phyloP scores from a whole-genome alignment of 495 filamentous ascomycete genomes.

The Annulohypoxylon bovei region DNA sequence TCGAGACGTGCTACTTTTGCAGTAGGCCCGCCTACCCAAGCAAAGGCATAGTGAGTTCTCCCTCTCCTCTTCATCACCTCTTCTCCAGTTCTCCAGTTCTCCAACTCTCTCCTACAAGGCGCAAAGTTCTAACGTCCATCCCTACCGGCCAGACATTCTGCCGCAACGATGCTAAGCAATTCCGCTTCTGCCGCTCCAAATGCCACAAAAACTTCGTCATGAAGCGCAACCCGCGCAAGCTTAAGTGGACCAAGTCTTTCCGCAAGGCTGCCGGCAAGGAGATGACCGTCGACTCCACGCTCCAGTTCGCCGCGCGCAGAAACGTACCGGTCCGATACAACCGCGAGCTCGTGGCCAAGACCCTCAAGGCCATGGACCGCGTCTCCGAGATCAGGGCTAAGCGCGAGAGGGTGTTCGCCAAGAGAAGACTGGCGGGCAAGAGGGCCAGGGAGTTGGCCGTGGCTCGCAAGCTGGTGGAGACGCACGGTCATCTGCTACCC shows the following conservation, averaged over 20 bases:
- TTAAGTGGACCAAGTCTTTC: conserved; percentile 77
- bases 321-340: conserved; percentile 96
- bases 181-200: conserved; percentile 66
- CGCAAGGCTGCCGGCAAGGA: conserved; percentile 57
- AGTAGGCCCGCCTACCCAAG: conserved; percentile 84
- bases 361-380: conserved; percentile 90
- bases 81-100: too few species aligned
- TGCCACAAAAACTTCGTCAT: conserved; percentile 99
- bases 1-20: conserved; percentile 95
- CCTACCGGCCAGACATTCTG: conserved; percentile 51
- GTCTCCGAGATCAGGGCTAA: conserved; percentile 84
- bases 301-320: conserved; percentile 89
- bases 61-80: too few species aligned
- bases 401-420: conserved; percentile 91
- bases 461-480: conserved; percentile 86
- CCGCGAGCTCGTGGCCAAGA: conserved; percentile 85
- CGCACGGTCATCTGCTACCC: conserved; percentile 89
- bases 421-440: conserved; percentile 89
- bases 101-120: conserved; percentile 49
- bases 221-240: conserved; percentile 83
- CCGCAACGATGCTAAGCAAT: conserved; percentile 53
- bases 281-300: conserved; percentile 90
- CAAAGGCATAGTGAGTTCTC: conserved; percentile 73
- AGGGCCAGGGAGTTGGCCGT: conserved; percentile 78
- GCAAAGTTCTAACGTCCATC: background rate